Base-by-base conservation (phyloP, 129 eudicot genomes). In the sunflower (Helianthus annuus) region DNA sequence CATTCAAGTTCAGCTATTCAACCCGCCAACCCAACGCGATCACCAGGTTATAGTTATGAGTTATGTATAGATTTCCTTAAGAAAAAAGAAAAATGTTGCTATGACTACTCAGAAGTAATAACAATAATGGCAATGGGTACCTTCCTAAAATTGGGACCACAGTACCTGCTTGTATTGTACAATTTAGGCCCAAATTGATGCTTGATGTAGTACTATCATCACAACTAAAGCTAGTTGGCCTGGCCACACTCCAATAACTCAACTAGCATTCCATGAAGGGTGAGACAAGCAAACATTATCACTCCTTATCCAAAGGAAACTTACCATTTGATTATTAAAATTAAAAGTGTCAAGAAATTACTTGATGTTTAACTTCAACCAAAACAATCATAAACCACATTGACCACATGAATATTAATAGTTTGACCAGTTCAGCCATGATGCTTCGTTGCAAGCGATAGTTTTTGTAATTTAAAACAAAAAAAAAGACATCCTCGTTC, bases 191-290 rank as follows among this genome's bases (percentile, higher is more conserved):
- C 76, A 78, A 71, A 62, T 52, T 62, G 64, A 69, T 77, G 81
- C 76, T 51, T 52, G 66, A 70, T 70, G 66, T 52, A 46, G 81
- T 78, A 78, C 81, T 62, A 78, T 69, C 81, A 77, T 69, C 66
- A 69, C 76, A 77, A 69, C 70, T 39, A 70, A 51, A 63, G 76
- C 71, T 70, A 51, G 66, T 78, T 51, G 71, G 76, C 81, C 66
- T 61, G 76, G 76, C 81, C 72, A 78, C 76, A 77, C 59, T 70
- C 40, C 72, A 24, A 71, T 70, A 62, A 77, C 63, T 62, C 65
- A 69, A 61, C 51, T 51, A 40, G 29, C 58, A 63, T 56, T 17
- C 55, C 51, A 66, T 64, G 7, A 60, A 11, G 32, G 17, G 40
- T 48, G 42, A 61, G 70, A 73, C 49, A 13, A 29, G 39, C 60